phyloP scores from a whole-genome alignment of 1,139 yeast species.

The Kodamaea alishanica region DNA sequence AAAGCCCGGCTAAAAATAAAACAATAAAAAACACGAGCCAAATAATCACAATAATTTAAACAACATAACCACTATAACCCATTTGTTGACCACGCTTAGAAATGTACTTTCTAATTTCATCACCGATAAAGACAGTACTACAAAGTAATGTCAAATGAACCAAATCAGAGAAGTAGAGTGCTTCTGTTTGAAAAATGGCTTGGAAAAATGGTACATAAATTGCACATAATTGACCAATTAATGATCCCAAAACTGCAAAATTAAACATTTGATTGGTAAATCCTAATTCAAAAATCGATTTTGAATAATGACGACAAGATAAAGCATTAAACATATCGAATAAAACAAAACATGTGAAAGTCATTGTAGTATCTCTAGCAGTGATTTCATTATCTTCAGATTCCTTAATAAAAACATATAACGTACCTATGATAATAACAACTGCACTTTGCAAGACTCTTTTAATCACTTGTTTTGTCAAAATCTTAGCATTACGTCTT shows the following conservation, averaged over 20 bases:
- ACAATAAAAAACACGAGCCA: too few relatives aligned
- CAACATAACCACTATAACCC: conserved; percentile 10
- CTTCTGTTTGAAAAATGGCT: conserved; percentile 88
- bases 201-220: conserved; percentile 92
- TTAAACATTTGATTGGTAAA: conserved; percentile 85
- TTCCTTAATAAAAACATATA: conserved; percentile 78
- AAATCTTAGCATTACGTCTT: conserved; percentile 73
- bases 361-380: conserved; percentile 97
- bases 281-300: conserved; percentile 78
- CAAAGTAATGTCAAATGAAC: conserved; percentile 58
- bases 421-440: conserved; percentile 73
- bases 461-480: conserved; percentile 63
- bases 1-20: too few relatives aligned
- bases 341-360: conserved; percentile 91
- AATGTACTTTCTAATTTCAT: conserved; percentile 67
- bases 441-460: conserved; percentile 73
- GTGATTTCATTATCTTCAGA: conserved; percentile 81
- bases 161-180: conserved; percentile 67
- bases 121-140: conserved; percentile 79
- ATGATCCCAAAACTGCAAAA: conserved; percentile 83
- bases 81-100: conserved; percentile 8
- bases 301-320: conserved; percentile 82
- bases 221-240: conserved; percentile 90
- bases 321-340: conserved; percentile 96
- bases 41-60: conserved; percentile 2